Base-by-base conservation (phyloP, 345 rosid species). In the Citrus inodora region DNA sequence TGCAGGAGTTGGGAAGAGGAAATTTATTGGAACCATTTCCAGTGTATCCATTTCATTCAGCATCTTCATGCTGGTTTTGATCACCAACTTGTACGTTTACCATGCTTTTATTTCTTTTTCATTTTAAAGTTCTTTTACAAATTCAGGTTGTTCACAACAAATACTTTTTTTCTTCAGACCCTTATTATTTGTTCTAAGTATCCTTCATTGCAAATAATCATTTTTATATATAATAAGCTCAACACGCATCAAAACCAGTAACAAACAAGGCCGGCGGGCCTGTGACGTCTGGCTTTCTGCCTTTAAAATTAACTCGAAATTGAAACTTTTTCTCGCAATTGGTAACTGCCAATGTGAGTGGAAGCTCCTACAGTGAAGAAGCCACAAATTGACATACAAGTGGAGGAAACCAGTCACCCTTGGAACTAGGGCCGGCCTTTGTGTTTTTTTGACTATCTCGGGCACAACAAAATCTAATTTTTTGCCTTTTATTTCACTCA, bases 1-100 rank as follows among this genome's bases (percentile, higher is more conserved):
- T 87, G 90, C 82, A 84, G 78, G 81, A 89, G 82, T 80, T 89
- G 94, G 95, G 91, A 87, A 77, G 97, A 94, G 78, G 80, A 90
- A 48, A 79, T 92, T 6, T 92, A 90, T 72, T 94, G 97, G 97
- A 87, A 77, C 75, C 92, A 85, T 77, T 94, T 94, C 81, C 89
- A 87, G 80, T 85, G 76, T 30, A 63, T 84, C 17, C 90, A 85
- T 82, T 94, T 92, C 86, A 78, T 83, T 83, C 97, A 82, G 80
- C 81, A 81, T 33, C 92, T 94, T 71, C 87, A 65, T 66, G 79
- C 89, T 63, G 92, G 88, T 60, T 94, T 88, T 76, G 75, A 83
- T 67, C 89, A 72, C 37, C 86, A 76, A 22, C 89, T 94, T 14
- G 97, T 91, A 82, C 72, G 91, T 74, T 76, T 58, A 4, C 6